Evolutionary conservation across 768 basidiomycete species (phyloP).

Genomic region (Lactarius psammicola): DNA sequence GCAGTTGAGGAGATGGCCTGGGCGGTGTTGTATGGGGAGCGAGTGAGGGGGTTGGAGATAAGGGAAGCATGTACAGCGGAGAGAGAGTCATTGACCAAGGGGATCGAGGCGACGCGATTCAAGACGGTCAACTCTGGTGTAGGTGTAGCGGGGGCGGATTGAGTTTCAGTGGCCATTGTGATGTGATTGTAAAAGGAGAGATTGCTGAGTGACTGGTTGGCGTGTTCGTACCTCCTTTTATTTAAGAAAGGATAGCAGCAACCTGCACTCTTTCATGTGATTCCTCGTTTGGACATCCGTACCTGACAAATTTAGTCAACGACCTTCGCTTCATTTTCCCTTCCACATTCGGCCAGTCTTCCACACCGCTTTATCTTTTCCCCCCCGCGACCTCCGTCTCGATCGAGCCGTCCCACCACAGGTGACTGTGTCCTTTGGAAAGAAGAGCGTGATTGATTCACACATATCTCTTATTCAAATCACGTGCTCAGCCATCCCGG

Average conservation of each 20-base stretch:
- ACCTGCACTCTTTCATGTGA: conserved; percentile 18
- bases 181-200: neutral
- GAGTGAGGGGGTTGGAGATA: conserved; percentile 56
- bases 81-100: conserved; percentile 64
- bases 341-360: neutral
- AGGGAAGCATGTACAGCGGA: conserved; percentile 59
- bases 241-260: neutral
- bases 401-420: neutral
- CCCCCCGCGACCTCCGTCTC: neutral
- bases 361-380: neutral
- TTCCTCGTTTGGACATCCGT: conserved; percentile 1
- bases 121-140: conserved; percentile 61
- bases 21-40: conserved; percentile 63
- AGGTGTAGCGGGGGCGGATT: conserved; percentile 29
- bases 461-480: neutral
- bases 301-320: neutral
- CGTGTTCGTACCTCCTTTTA: conserved; percentile 7
- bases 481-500: neutral
- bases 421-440: neutral
- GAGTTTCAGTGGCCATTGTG: conserved; percentile 41
- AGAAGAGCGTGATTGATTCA: neutral
- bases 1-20: conserved; percentile 51
- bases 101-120: conserved; percentile 66
- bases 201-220: neutral
- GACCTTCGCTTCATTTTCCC: neutral